Evolutionary conservation across 2,329 filamentous ascomycete species (phyloP).

Genomic region (Macrophomina phaseolina): DNA sequence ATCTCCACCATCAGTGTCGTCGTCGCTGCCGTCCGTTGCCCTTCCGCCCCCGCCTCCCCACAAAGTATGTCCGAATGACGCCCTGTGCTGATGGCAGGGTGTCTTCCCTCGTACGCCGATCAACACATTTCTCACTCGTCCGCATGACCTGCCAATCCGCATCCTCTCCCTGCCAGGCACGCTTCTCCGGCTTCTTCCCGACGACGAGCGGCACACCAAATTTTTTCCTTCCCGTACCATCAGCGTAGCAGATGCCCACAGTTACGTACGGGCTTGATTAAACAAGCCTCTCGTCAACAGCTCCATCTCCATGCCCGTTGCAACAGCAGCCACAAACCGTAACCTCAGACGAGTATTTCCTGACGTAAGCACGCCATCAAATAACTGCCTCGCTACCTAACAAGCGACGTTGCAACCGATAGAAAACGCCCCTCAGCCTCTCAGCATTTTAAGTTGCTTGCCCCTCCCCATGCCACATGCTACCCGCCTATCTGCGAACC

Average conservation of each 20-base stretch:
- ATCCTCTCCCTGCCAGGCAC: neutral
- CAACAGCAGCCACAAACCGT: no score
- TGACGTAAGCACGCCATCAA: no score
- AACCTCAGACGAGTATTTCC: no score
- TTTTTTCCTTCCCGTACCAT: neutral
- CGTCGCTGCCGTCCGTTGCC: neutral
- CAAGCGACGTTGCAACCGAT: no score
- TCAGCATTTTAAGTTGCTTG: no score
- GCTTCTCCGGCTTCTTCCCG: neutral
- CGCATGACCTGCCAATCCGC: neutral
- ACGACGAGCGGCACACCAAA: neutral
- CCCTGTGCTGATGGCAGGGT: constrained; percentile 3
- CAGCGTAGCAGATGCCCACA: neutral
- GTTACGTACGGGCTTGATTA: no score
- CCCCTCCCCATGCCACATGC: no score
- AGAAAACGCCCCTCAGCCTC: no score
- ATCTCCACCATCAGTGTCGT: neutral
- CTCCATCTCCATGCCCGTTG: no score
- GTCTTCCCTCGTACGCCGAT: neutral
- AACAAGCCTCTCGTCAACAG: no score
- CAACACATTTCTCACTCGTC: neutral
- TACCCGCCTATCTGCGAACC: no score
- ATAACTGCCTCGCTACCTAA: no score
- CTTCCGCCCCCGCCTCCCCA: neutral
- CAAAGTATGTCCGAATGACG: neutral